Evolutionary conservation across 352 stramenopile genomes (phyloP).

Genomic region (Globisporangium carolinianum): DNA sequence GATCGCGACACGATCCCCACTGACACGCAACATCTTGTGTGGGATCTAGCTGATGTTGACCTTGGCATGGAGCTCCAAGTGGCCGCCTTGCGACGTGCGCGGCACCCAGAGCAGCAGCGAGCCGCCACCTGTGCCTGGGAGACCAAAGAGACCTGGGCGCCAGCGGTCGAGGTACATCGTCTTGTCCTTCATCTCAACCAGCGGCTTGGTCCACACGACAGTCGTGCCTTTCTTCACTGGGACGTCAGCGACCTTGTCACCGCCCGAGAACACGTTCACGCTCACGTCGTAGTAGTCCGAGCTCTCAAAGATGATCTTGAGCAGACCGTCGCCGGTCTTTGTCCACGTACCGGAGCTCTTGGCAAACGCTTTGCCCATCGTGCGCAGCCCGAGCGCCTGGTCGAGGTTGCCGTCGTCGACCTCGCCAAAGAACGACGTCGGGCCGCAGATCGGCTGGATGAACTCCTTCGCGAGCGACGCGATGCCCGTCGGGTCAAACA

Average conservation of each 20-base stretch:
- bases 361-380: slow-evolving; percentile 33
- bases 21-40: too few relatives aligned
- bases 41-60: slow-evolving; percentile 32
- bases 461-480: slow-evolving; percentile 38
- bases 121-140: slow-evolving; percentile 50
- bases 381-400: slow-evolving; percentile 33
- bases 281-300: slow-evolving; percentile 31
- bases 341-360: slow-evolving; percentile 34
- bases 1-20: too few relatives aligned
- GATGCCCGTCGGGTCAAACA: slow-evolving; percentile 46
- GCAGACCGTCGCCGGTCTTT: slow-evolving; percentile 23
- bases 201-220: slow-evolving; percentile 26
- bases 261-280: slow-evolving; percentile 37
- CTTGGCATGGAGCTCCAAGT: slow-evolving; percentile 37
- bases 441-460: slow-evolving; percentile 53
- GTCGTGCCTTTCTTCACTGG: slow-evolving; percentile 23
- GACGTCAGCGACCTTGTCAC: slow-evolving; percentile 25
- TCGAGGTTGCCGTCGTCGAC: slow-evolving; percentile 44
- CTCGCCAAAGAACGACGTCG: slow-evolving; percentile 42
- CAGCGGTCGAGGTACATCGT: slow-evolving; percentile 69
- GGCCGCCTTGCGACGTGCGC: slow-evolving; percentile 25
- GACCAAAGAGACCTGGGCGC: slow-evolving; percentile 41
- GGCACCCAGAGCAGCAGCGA: slow-evolving; percentile 61
- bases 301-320: slow-evolving; percentile 34
- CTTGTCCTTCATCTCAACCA: slow-evolving; percentile 34